A percentile compares a stretch with the other conserved stretches of the same genome.
Conservation (phyloP, 495 filamentous ascomycete genomes). For the Pyrenula massariospora region DNA sequence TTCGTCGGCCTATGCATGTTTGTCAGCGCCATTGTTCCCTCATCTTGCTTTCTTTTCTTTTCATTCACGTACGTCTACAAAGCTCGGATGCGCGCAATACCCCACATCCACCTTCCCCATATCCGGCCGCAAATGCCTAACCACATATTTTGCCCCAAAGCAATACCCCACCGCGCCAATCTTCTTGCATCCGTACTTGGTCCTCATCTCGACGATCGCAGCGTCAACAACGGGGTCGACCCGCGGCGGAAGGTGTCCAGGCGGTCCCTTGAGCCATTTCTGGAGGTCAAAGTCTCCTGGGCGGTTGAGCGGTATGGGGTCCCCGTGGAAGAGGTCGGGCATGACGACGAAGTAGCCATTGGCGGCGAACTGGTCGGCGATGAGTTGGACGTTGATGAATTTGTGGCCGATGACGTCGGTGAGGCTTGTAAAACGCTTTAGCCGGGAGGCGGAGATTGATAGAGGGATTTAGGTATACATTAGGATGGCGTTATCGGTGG, state of each 20-base stretch:
- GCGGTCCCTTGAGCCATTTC: slow-evolving; percentile 18
- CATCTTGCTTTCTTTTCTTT: too few species aligned
- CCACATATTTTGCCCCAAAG: slow-evolving; percentile 55
- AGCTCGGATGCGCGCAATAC: slow-evolving; percentile 60
- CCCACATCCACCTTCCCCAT: slow-evolving; percentile 39
- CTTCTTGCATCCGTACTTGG: slow-evolving; percentile 39
- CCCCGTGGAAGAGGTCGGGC: slow-evolving; percentile 36
- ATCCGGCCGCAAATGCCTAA: slow-evolving; percentile 23
- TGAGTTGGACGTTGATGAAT: slow-evolving; percentile 22
- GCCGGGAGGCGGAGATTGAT: slow-evolving; percentile 58
- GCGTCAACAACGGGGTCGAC: slow-evolving; percentile 51
- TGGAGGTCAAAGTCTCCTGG: slow-evolving; percentile 14
- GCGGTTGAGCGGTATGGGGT: slow-evolving; percentile 19
- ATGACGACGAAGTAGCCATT: slow-evolving; percentile 67
- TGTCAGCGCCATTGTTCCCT: too few species aligned
- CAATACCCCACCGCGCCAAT: slow-evolving; percentile 68
- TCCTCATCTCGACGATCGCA: slow-evolving; percentile 40
- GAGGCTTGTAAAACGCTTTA: slow-evolving; percentile 45
- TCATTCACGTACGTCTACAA: slow-evolving; percentile 34
- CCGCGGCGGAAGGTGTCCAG: slow-evolving; percentile 44
- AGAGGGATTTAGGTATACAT: slow-evolving; percentile 27
- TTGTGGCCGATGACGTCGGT: slow-evolving; percentile 23
- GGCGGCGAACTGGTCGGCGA: slow-evolving; percentile 65
- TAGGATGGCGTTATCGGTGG: slow-evolving; percentile 18
- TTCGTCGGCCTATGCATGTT: slow-evolving; percentile 41